Conservation (phyloP, 1,284 basidiomycete genomes). For the Kwoniella shivajii region DNA sequence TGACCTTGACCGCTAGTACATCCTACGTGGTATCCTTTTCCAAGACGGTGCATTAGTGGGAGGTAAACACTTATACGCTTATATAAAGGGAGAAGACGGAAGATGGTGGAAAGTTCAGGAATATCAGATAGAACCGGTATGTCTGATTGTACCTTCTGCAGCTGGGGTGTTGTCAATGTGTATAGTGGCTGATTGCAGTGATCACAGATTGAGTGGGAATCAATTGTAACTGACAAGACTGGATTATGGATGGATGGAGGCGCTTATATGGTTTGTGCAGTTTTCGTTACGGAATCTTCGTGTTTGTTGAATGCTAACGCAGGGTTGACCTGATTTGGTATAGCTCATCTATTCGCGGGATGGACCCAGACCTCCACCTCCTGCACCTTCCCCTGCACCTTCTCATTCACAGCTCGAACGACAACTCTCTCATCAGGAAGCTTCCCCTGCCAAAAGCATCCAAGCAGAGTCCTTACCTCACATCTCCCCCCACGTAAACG, state of each 20-base stretch:
- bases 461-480: background rate
- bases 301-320: background rate
- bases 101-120: slow-evolving; percentile 48
- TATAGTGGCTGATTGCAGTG: background rate
- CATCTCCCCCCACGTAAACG: background rate
- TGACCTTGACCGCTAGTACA: slow-evolving; percentile 23
- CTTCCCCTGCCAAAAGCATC: background rate
- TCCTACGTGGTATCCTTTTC: slow-evolving; percentile 38
- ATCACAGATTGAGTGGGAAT: slow-evolving; percentile 33
- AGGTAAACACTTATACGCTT: slow-evolving; percentile 41
- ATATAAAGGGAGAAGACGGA: slow-evolving; percentile 30
- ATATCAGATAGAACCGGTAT: slow-evolving; percentile 31
- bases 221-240: slow-evolving; percentile 35
- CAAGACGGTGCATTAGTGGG: slow-evolving; percentile 44
- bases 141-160: background rate
- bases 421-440: background rate
- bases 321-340: too few relatives aligned
- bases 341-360: slow-evolving; percentile 35
- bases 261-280: slow-evolving; percentile 36
- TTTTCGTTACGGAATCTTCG: background rate
- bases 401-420: background rate
- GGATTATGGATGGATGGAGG: slow-evolving; percentile 50
- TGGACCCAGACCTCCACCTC: slow-evolving; percentile 22
- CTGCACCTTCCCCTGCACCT: background rate
- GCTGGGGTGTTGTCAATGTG: background rate